Evolutionary conservation across 345 rosid species (phyloP), one percentile per base, ranked within the genome.

Genomic region (Pugionium cornutum): DNA sequence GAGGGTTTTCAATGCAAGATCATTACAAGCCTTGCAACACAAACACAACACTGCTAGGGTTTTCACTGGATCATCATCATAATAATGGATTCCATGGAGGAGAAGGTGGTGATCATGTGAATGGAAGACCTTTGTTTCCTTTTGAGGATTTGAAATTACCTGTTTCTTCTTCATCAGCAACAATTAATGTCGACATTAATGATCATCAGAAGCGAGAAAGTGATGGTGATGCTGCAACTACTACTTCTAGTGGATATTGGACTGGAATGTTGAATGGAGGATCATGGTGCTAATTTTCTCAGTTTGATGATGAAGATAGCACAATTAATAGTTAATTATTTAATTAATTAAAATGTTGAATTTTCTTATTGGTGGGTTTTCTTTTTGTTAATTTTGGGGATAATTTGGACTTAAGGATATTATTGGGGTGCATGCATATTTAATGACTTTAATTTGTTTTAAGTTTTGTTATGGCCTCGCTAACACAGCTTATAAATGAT

Each of bases 231-330:
- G 69, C 59, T 49, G 69, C 59, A 53, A 58, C 74, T 25, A 25
- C 77, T 34, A 55, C 69, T 76, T 78, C 94, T 29, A 60, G 79
- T 54, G 98, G 92, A 7, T 92, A 83, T 70, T 92, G 98, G 98
- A 84, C 87, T 77, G 96, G 97, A 58, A 86, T 88, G 89, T 75
- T 92, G 71, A 92, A 88, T 61, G 98, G 98, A 58, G 95, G 97
- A 78, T 83, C 97, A 76, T 92, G 96, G 98, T 86, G 83, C 83
- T 77, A 60, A 54, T 50, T 44, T 68, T 47, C 69, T 34, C 33
- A 26, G 65, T 73, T 53, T 65, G 72, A 52, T 66, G 58, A 34
- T 41, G 51, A 49, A 63, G 59, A 76, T 49, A 66, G 64, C 55
- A 55, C 69, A 62, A 68, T 68, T 62, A 18, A 74, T 54, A 50